Evolutionary conservation across 1,139 yeast species (phyloP).

Genomic region (Suhomyces coccinellae): DNA sequence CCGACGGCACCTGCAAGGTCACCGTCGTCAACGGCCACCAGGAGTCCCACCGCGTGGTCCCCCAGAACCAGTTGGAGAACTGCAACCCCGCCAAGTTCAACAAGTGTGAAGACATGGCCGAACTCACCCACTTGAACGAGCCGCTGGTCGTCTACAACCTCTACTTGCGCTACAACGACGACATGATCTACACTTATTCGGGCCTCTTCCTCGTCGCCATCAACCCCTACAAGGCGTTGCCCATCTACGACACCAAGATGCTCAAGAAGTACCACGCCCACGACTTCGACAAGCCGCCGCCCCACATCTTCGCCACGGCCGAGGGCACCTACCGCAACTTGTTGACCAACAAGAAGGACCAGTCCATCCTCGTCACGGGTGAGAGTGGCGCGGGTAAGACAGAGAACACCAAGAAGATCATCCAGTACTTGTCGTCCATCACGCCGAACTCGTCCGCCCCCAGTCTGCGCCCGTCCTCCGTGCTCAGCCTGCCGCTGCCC

Average conservation of each 20-base stretch:
- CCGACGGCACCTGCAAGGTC: slow-evolving; percentile 53
- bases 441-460: slow-evolving; percentile 29
- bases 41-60: slow-evolving; percentile 32
- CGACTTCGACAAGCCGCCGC: slow-evolving; percentile 53
- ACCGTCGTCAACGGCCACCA: slow-evolving; percentile 49
- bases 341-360: slow-evolving; percentile 70
- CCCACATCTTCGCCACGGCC: slow-evolving; percentile 91
- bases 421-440: slow-evolving; percentile 85
- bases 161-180: slow-evolving; percentile 72
- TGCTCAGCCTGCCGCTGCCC: slow-evolving; percentile 11
- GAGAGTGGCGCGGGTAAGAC: slow-evolving; percentile 99
- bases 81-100: slow-evolving; percentile 93
- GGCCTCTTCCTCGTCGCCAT: slow-evolving; percentile 95
- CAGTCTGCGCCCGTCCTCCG: neutral
- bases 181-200: slow-evolving; percentile 70
- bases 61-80: slow-evolving; percentile 52
- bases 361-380: slow-evolving; percentile 92
- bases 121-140: slow-evolving; percentile 88
- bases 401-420: slow-evolving; percentile 93
- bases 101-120: slow-evolving; percentile 93
- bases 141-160: slow-evolving; percentile 89
- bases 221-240: slow-evolving; percentile 80
- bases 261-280: slow-evolving; percentile 54
- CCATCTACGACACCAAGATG: slow-evolving; percentile 67
- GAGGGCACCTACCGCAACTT: slow-evolving; percentile 84